Evolutionary conservation across 2,329 filamentous ascomycete genomes (phyloP).

Genomic region (Calonectria honghensis): DNA sequence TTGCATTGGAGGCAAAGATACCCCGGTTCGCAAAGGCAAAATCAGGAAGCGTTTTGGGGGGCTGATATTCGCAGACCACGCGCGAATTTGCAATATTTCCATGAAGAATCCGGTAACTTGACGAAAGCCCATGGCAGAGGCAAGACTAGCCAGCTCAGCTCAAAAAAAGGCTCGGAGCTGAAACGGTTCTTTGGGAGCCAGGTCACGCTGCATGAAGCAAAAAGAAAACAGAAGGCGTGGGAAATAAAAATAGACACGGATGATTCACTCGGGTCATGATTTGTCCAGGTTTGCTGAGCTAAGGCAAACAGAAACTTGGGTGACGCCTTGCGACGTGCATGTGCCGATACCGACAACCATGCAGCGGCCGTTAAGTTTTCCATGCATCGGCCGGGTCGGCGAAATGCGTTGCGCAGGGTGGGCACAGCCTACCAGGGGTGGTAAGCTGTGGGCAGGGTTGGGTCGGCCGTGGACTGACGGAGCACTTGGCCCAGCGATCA

Average conservation of each 20-base stretch:
- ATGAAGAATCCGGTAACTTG: background rate
- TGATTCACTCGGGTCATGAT: background rate
- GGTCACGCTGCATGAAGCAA: constrained; percentile 11
- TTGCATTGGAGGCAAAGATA: background rate
- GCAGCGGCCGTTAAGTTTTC: constrained; percentile 19
- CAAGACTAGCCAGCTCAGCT: background rate
- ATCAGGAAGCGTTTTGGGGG: background rate
- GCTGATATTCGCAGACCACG: background rate
- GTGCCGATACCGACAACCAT: constrained; percentile 1
- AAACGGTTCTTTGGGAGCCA: background rate
- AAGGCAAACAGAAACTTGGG: background rate
- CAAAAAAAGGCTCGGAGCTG: background rate
- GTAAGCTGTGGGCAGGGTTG: constrained; percentile 1
- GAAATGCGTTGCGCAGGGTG: constrained; percentile 30
- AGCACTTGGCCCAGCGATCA: constrained; percentile 27
- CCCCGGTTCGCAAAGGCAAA: background rate
- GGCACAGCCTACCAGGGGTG: constrained; percentile 34
- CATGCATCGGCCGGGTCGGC: constrained; percentile 24
- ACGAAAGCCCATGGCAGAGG: background rate
- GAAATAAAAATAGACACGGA: constrained; percentile 14
- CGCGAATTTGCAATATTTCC: background rate
- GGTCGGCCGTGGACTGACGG: constrained; percentile 10
- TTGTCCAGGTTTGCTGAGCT: constrained; percentile 14
- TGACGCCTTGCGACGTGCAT: constrained; percentile 2
- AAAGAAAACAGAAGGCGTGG: background rate